Conservation (phyloP, 225 moss, liverwort and hornwort species). For the Sphagnum tenellum region DNA sequence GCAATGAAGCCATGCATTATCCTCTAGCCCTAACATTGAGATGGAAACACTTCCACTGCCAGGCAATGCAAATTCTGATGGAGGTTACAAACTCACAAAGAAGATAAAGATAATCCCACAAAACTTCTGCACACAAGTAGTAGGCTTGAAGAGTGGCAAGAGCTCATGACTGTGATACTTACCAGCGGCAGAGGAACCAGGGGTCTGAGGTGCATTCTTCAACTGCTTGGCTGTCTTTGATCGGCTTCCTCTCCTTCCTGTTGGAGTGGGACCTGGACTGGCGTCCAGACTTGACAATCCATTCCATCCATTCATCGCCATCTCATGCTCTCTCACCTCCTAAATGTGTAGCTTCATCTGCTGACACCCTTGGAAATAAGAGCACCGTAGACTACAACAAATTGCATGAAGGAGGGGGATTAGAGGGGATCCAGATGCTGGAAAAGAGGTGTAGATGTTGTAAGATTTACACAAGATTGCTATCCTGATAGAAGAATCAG, state of each 20-base stretch:
- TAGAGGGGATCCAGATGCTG: no score
- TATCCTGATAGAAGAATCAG: no score
- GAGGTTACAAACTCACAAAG: background rate
- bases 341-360: slow-evolving; percentile 24
- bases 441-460: no score
- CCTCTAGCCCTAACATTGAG: background rate
- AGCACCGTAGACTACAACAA: no score
- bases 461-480: no score
- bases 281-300: slow-evolving; percentile 22
- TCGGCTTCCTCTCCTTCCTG: slow-evolving; percentile 31
- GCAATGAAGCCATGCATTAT: no score
- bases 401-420: no score
- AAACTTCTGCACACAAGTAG: background rate
- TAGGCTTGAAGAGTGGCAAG: background rate
- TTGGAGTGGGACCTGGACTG: slow-evolving; percentile 25
- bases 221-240: slow-evolving; percentile 33
- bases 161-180: background rate
- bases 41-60: background rate
- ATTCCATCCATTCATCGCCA: slow-evolving; percentile 46
- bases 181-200: slow-evolving; percentile 27
- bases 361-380: no score
- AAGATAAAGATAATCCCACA: background rate
- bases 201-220: slow-evolving; percentile 35
- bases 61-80: background rate
- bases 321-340: slow-evolving; percentile 23